phyloP scores from a whole-genome alignment of 305 asterid genomes.

The Fraxinus floribunda region DNA sequence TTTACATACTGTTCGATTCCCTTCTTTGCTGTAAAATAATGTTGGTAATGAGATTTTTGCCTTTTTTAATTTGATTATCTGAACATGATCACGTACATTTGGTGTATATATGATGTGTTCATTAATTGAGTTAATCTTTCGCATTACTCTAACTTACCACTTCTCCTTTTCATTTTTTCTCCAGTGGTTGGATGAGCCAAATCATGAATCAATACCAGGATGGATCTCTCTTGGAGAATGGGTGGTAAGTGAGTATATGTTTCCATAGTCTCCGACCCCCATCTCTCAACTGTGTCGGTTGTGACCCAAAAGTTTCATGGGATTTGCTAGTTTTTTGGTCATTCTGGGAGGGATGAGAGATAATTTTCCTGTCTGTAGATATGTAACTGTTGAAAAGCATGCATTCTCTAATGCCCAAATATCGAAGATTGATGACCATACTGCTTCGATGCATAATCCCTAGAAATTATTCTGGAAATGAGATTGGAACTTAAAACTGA shows the following conservation, averaged over 20 bases:
- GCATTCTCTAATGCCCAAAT: constrained; percentile 15
- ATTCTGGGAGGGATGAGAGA: constrained; percentile 25
- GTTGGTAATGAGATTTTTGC: not conserved
- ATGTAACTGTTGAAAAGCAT: constrained; percentile 41
- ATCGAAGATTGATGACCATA: constrained; percentile 16
- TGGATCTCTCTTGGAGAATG: constrained; percentile 32
- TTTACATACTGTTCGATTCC: not conserved
- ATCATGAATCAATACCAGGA: constrained; percentile 17
- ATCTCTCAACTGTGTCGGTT: constrained; percentile 11
- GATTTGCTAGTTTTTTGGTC: not conserved
- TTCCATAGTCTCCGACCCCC: constrained; percentile 28
- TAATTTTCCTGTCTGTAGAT: constrained; percentile 47
- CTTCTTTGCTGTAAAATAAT: not conserved
- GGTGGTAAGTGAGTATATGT: constrained; percentile 32
- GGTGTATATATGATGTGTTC: not conserved
- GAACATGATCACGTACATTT: not conserved
- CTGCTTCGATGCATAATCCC: constrained; percentile 12
- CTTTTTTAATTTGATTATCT: not conserved
- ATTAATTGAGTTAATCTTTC: not conserved
- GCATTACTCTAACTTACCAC: not conserved
- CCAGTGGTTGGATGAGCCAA: constrained; percentile 14
- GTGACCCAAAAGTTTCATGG: constrained; percentile 5
- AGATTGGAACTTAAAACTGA: constrained; percentile 1
- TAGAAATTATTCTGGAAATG: constrained; percentile 6
- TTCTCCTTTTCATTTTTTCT: constrained; percentile 12